Evolutionary conservation across 2,329 filamentous ascomycete genomes (phyloP), one percentile per base, ranked within the genome.

Genomic region (Aspergillus viridinutans): DNA sequence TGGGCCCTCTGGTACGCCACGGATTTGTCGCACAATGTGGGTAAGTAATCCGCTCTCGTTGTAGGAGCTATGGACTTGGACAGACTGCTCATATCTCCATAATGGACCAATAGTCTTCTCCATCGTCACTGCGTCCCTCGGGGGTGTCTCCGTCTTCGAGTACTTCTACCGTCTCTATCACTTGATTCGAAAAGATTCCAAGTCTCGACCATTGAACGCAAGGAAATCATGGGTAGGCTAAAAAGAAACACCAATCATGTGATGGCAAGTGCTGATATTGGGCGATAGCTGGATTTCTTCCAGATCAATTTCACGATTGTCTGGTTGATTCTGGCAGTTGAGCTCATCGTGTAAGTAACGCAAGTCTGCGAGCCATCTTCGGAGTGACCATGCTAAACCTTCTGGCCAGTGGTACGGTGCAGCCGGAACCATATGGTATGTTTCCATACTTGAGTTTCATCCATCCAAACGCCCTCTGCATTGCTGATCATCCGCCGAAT

Each of bases 1-100:
- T 87, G 83, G 74, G 76, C 80, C 50, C 74, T 87, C 40, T 85
- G 82, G 81, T 85, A 85, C 61, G 77, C 76, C 60, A 81, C 82
- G 9, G 72, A 76, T 59, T 67, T 86, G 32, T 74, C 73, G 43
- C 71, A 73, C 57, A 75, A 78, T 48, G 38, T 74, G 60, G 70
- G 72, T 76, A 69, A 61, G 73, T 67, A 1, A 14, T 25, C 14
- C 29, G 26, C 4, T 28, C 29, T 20, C 23, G 49, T 45, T 54
- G 29, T 21, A 52, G 54, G 10, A 8, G 10, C 43, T 53, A 4
- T 42, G n/a, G 8, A 54, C 10, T 14, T 25, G 29, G 43, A n/a
- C 21, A n/a, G 21, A 7, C 17, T 47, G 12, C 51, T 32, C 5
- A 17, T 21, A 25, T 14, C 10, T 21, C 20, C 17, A 4, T 14